A percentile compares a stretch with the other conserved stretches of the same genome.
Evolutionary conservation across 2,329 filamentous ascomycete genomes (phyloP).

Genomic region (Diaporthe citri): DNA sequence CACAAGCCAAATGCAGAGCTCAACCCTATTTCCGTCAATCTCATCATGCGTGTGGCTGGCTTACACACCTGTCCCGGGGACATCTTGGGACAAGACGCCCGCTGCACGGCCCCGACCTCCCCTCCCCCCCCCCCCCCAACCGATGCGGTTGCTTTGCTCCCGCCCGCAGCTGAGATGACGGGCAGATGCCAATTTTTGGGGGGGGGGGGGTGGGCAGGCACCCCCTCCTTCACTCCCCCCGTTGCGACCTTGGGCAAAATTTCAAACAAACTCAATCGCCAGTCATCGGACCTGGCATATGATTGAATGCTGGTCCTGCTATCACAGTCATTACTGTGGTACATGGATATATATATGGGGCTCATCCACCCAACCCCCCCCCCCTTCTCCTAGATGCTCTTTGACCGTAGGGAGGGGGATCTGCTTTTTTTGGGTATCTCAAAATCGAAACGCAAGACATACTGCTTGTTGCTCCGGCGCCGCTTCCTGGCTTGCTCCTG

Average conservation of each 20-base stretch:
- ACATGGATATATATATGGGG: not conserved
- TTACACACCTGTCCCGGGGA: not conserved
- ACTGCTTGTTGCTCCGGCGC: constrained; percentile 6
- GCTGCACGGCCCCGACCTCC: not conserved
- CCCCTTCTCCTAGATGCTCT: not conserved
- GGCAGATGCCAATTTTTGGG: constrained; percentile 1
- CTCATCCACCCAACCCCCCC: not conserved
- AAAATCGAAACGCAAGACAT: constrained; percentile 25
- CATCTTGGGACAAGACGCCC: not conserved
- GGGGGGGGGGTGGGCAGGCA: not conserved
- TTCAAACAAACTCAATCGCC: constrained; percentile 34
- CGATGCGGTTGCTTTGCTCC: not conserved
- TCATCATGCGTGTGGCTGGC: not conserved
- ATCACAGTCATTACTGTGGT: not conserved
- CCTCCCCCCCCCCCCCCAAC: not conserved
- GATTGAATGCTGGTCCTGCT: not conserved
- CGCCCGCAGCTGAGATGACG: constrained; percentile 7
- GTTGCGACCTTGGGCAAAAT: constrained; percentile 12
- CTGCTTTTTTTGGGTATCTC: constrained; percentile 10
- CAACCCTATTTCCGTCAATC: not conserved
- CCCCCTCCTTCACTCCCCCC: not conserved
- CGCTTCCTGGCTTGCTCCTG: constrained; percentile 1
- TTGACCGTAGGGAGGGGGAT: not conserved
- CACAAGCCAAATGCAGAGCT: constrained; percentile 16
- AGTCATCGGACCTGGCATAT: constrained; percentile 21